Evolutionary conservation across 768 basidiomycete species (phyloP), one percentile per base, ranked within the genome.

Genomic region (Sporobolomyces pararoseus): DNA sequence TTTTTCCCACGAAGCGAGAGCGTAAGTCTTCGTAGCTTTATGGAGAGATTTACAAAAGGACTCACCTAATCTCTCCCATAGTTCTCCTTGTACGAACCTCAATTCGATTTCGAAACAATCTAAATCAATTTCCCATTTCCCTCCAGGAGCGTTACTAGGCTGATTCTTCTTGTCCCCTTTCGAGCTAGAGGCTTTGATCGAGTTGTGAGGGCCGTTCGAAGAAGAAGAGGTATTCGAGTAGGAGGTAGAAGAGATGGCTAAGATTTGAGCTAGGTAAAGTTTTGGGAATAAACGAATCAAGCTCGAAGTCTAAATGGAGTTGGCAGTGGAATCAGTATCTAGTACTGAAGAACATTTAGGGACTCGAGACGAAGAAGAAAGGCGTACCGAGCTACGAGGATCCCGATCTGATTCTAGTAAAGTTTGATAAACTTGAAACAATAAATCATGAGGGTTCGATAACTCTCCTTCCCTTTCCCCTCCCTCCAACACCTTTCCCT

Each of bases 361-460:
- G n/a, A n/a, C n/a, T n/a, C n/a, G n/a, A n/a, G n/a, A n/a, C n/a
- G n/a, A n/a, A n/a, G n/a, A n/a, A n/a, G n/a, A n/a, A n/a, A n/a
- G n/a, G n/a, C n/a, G n/a, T n/a, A n/a, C n/a, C n/a, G n/a, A n/a
- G n/a, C n/a, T n/a, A n/a, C n/a, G n/a, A n/a, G n/a, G n/a, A n/a
- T n/a, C n/a, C n/a, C n/a, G n/a, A n/a, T n/a, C n/a, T n/a, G n/a
- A n/a, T n/a, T n/a, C n/a, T n/a, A 44, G 27, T 3, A 29, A 6
- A 5, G 55, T n/a, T 58, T 16, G 12, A 42, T 58, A 58, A 7
- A 42, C 37, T 23, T 59, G 12, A 27, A 7, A 59, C 7, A 59
- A 31, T 39, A 59, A 3, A 32, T 59, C 58, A 27, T 59, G 58
- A 59, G 58, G 58, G 39, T 59, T 59, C 10, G 42, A 46, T 14